Base-by-base conservation (phyloP, 2,329 filamentous ascomycete species). In the Sporothrix euskadiensis region DNA sequence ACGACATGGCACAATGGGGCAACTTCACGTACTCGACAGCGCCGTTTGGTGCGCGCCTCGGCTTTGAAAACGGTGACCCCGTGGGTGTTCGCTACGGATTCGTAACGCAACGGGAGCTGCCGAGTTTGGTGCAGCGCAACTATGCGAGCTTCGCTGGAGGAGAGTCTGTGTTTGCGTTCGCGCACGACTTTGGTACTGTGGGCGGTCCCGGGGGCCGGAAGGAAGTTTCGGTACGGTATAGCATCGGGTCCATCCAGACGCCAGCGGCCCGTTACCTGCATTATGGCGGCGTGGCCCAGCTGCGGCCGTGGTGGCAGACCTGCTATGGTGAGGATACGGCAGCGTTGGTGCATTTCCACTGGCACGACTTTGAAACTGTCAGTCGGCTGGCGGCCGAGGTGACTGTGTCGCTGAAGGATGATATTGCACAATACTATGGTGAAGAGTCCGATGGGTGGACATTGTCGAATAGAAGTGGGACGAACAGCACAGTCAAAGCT, bases 81-180 rank as follows among this genome's bases (percentile, higher is more conserved):
- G 85, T 84, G 7, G 76, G 85, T 6, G 83, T 94, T 26, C 87
- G 92, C 69, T 88, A 88, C 74, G 83, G 84, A 0, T 95, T 95
- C 80, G 88, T 91, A 2, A 84, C 85, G 73, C 89, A 86, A 12
- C 88, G 90, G 3, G 86, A 84, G 0, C 81, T 95, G n/a, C 84
- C 86, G 71, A 91, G 94, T 78, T 79, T 84, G 44, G 85, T 91
- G 19, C 92, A 96, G 77, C 81, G 82, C n/a, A 81, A 83, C 0
- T 94, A 90, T 81, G 88, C 93, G 3, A 82, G 84, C 7, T 91
- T 94, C 75, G 91, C 91, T 84, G 90, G 94, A 69, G 87, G 92
- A 41, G 91, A 95, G 79, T 93, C 93, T 0, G 90, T 94, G 3
- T 95, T 96, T 82, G 92, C 93, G 0, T 96, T 94, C 79, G 86